Evolutionary conservation across 2,329 filamentous ascomycete species (phyloP).

Genomic region (Apiospora rasikravindrae): DNA sequence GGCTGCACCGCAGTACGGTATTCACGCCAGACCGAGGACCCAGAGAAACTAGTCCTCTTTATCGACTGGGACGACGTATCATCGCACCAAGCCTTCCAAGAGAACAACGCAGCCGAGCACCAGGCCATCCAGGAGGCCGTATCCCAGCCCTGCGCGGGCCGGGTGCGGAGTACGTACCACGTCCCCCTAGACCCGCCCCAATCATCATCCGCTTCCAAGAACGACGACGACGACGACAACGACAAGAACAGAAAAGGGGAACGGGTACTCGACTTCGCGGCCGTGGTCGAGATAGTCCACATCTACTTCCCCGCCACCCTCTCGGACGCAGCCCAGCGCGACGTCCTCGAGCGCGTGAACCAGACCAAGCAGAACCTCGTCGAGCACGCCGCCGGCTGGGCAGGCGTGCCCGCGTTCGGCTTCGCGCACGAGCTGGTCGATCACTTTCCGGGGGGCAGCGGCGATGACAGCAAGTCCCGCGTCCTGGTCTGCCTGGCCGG

Average conservation of each 20-base stretch:
- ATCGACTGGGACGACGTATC: slow-evolving; percentile 32
- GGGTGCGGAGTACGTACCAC: slow-evolving; percentile 27
- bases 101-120: neutral
- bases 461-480: slow-evolving; percentile 19
- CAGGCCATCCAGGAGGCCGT: neutral
- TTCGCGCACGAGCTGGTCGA: slow-evolving; percentile 31
- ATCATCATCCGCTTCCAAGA: slow-evolving; percentile 25
- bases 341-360: neutral
- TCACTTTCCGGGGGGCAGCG: neutral
- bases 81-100: slow-evolving; percentile 22
- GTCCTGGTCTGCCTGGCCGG: slow-evolving; percentile 29
- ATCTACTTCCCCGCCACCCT: slow-evolving; percentile 27
- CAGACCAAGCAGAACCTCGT: neutral
- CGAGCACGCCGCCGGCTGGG: slow-evolving; percentile 20
- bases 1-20: slow-evolving; percentile 31
- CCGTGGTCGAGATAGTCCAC: slow-evolving; percentile 29
- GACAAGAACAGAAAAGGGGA: no score
- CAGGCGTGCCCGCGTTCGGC: slow-evolving; percentile 27
- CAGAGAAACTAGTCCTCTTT: slow-evolving; percentile 26
- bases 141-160: neutral
- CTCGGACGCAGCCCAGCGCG: slow-evolving; percentile 18
- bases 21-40: slow-evolving; percentile 26
- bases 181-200: slow-evolving; percentile 26
- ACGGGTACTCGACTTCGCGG: slow-evolving; percentile 8
- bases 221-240: no score